Evolutionary conservation across 2,329 filamentous ascomycete genomes (phyloP).

Genomic region (Colletotrichum sp.): DNA sequence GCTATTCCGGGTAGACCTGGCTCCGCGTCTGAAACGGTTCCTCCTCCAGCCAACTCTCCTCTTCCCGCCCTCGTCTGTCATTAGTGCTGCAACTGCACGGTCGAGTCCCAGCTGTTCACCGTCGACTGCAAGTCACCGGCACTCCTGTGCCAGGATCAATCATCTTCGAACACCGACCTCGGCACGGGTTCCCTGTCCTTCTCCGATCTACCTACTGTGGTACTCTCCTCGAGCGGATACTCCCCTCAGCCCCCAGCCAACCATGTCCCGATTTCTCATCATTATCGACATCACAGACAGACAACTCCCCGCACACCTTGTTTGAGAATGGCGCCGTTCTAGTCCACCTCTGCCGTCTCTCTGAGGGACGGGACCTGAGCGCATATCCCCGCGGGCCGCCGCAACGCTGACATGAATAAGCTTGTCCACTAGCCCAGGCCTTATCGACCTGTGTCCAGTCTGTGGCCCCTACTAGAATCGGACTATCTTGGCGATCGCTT

Average conservation of each 20-base stretch:
- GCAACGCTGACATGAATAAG: constrained; percentile 8
- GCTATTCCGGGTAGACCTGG: neutral
- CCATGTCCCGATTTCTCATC: neutral
- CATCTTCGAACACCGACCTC: neutral
- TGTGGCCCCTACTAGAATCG: neutral
- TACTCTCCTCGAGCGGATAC: neutral
- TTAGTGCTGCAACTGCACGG: neutral
- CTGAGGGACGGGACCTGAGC: neutral
- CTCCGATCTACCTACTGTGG: neutral
- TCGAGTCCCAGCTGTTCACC: neutral
- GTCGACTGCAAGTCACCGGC: neutral
- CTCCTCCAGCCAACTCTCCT: neutral
- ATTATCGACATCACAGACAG: neutral
- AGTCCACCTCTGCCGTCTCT: neutral
- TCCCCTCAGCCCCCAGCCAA: neutral
- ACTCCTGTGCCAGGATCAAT: neutral
- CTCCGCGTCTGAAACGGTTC: constrained; percentile 8
- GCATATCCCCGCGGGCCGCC: neutral
- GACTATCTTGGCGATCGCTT: neutral
- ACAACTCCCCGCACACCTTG: neutral
- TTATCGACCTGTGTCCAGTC: neutral
- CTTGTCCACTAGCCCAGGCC: constrained; percentile 2
- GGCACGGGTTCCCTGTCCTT: neutral
- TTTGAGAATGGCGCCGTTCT: neutral
- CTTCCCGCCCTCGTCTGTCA: neutral